These are phyloP conservation scores for Annulohypoxylon bovei DNA, from an alignment of 495 filamentous ascomycete genomes.

Conservation along the genomic window DNA sequence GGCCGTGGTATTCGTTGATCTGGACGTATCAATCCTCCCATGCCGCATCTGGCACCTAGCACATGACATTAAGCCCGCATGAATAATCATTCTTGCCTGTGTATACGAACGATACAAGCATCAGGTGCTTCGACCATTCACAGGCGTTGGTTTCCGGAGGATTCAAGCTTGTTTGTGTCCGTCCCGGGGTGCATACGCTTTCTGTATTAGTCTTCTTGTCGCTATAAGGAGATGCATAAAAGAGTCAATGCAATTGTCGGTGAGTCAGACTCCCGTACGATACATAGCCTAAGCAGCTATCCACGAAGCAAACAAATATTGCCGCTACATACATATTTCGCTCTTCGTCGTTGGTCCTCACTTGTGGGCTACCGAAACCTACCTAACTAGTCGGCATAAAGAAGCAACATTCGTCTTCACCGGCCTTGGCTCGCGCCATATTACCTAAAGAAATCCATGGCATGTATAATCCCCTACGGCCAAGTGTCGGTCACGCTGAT, in stretches of 20 bases:
- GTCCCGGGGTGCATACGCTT: conserved; percentile 38
- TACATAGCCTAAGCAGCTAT: conserved; percentile 25
- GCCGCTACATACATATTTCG: background rate
- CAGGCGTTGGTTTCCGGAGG: conserved; percentile 18
- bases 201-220: conserved; percentile 9
- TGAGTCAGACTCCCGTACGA: conserved; percentile 11
- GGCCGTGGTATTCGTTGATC: conserved; percentile 24
- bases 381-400: too few species aligned
- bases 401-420: too few species aligned
- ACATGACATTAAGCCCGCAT: conserved; percentile 30
- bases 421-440: background rate
- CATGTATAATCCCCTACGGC: conserved; percentile 4
- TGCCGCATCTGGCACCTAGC: conserved; percentile 34
- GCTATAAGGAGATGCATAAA: conserved; percentile 15
- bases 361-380: background rate
- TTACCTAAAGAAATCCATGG: background rate
- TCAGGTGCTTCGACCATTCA: conserved; percentile 2
- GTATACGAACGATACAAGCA: conserved; percentile 11
- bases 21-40: conserved; percentile 36
- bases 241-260: conserved; percentile 28
- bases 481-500: conserved; percentile 31
- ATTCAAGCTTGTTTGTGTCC: conserved; percentile 47
- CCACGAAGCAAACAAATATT: conserved; percentile 38
- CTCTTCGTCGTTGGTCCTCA: background rate
- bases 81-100: conserved; percentile 10